Percentiles rank a stretch among this genome's conserved stretches.
phyloP scores from a whole-genome alignment of 768 basidiomycete genomes.

The Boletus sensibilis region DNA sequence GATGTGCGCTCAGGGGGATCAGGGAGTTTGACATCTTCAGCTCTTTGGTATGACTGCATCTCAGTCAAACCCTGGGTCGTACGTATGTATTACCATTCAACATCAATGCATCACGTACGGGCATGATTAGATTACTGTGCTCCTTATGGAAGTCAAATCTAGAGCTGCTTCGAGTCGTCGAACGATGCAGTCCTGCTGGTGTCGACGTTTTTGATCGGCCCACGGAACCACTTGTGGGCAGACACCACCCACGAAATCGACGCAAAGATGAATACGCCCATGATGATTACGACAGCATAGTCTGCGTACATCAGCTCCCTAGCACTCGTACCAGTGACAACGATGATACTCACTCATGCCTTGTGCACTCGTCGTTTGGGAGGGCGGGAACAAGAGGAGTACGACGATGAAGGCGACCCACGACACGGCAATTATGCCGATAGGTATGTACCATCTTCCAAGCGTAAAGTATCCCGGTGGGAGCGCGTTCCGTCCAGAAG shows the following conservation, averaged over 20 bases:
- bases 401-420: constrained; percentile 66
- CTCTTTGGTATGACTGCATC: not conserved
- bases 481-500: constrained; percentile 59
- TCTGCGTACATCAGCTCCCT: constrained; percentile 39
- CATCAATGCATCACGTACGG: not conserved
- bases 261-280: constrained; percentile 64
- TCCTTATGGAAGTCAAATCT: not conserved
- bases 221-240: constrained; percentile 69
- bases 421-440: constrained; percentile 58
- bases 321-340: not conserved
- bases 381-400: constrained; percentile 56
- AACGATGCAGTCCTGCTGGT: constrained; percentile 5
- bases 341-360: constrained; percentile 55
- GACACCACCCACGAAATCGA: constrained; percentile 62
- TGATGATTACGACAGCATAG: constrained; percentile 66
- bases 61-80: not conserved
- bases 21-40: not conserved
- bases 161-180: constrained; percentile 12
- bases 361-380: constrained; percentile 37
- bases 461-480: constrained; percentile 60
- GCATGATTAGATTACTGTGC: not conserved
- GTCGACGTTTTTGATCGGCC: constrained; percentile 56
- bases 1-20: not conserved
- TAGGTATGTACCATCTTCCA: constrained; percentile 57
- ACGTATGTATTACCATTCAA: not conserved